Evolutionary conservation across 1,284 basidiomycete genomes (phyloP), one percentile per base, ranked within the genome.

Genomic region (Melanopsichium pennsylvanicum): DNA sequence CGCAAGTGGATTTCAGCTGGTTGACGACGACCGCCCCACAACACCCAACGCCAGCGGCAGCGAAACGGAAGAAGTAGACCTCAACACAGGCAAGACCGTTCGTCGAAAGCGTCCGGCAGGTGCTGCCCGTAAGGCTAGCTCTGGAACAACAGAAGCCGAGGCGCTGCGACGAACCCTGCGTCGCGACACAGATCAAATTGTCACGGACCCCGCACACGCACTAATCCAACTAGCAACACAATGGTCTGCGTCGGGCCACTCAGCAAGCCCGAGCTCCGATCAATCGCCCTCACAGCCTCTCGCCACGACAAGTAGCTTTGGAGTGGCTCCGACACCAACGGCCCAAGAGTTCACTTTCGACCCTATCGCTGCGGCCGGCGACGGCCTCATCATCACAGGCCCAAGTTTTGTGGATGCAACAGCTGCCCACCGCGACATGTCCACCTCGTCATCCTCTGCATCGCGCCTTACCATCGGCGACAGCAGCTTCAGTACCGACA

Each of bases 341-440:
- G 49, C 46, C 16, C 46, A 38, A 13, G 61, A 55, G 27, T 64
- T 58, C 32, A 70, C 67, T 0, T 74, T 78, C 21, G 75, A 78
- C 25, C 70, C 73, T 6, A 61, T 78, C n/a, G 63, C 73, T 11
- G 75, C 74, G 10, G 70, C 58, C 13, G 74, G 72, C 19, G 75
- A 78, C 27, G 75, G 75, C 9, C 57, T 78, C 15, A 72, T 75
- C 51, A 70, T 70, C 34, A 62, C 67, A 1, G 61, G 71, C 4
- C 54, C 67, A 2, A 59, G 57, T 39, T 67, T 66, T 27, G 62
- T 47, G 18, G 67, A 70, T 35, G 47, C 60, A 13, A 52, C 44
- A 22, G 48, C 47, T 10, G n/a, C 45, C 9, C 22, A 35, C 8
- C 11, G 21, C 7, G 51, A 29, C 29, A 11, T 46, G 18, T 32